A percentile compares a stretch with the other conserved stretches of the same genome.
Conservation (phyloP, 306 rosid species). For the Erythrophleum fordii region DNA sequence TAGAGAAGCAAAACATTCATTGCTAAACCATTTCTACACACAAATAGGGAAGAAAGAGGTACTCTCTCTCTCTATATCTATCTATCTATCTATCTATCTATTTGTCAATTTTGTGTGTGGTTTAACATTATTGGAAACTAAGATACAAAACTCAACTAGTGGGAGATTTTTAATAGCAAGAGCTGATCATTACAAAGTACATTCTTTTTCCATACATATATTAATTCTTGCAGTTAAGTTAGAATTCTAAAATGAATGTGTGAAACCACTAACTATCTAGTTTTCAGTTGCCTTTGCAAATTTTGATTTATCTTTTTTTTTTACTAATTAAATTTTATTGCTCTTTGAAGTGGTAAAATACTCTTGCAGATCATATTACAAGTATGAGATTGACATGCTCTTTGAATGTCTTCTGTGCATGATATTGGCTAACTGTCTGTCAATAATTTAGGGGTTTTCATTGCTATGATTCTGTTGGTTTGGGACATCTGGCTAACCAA, state of each 20-base stretch:
- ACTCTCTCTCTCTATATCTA: constrained; percentile 31
- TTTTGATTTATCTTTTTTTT: constrained; percentile 4
- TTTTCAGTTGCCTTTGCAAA: neutral
- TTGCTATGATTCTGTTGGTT: neutral
- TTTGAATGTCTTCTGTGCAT: neutral
- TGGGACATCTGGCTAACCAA: neutral
- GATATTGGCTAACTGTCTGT: neutral
- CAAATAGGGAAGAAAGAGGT: constrained; percentile 95
- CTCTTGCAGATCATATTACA: neutral
- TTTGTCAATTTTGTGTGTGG: neutral
- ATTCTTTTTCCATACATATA: neutral
- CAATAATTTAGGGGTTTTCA: neutral
- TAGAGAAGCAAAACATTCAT: constrained; percentile 77
- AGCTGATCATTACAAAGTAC: neutral
- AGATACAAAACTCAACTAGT: neutral
- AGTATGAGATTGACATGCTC: neutral
- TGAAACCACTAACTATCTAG: neutral
- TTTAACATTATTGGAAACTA: neutral
- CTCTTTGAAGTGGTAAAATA: neutral
- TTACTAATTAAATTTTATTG: neutral
- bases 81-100: constrained; percentile 3
- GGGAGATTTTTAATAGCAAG: neutral
- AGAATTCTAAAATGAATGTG: neutral
- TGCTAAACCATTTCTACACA: constrained; percentile 78
- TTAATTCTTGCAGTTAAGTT: neutral